These are phyloP conservation scores for Phaeolepiota aurea DNA, from an alignment of 768 basidiomycete genomes.

Conservation along the genomic window DNA sequence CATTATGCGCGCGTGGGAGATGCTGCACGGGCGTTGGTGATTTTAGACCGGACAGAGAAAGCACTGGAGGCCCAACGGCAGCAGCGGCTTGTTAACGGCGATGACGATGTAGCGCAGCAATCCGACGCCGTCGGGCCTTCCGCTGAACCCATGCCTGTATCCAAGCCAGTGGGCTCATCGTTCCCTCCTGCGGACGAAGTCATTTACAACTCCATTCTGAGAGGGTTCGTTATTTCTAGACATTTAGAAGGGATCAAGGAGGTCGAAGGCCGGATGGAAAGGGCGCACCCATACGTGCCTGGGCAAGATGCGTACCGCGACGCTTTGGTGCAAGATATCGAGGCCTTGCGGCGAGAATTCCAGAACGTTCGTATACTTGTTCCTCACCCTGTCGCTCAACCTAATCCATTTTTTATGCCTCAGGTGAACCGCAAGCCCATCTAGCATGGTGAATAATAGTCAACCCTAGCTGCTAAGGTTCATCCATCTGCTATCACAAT, in stretches of 20 bases:
- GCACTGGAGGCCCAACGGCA: no score
- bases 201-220: constrained; percentile 14
- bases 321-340: neutral
- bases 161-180: neutral
- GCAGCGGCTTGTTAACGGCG: no score
- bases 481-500: no score
- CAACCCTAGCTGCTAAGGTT: no score
- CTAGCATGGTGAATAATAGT: no score
- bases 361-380: no score
- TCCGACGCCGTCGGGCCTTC: no score
- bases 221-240: constrained; percentile 12
- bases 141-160: neutral
- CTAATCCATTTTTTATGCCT: no score
- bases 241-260: constrained; percentile 9
- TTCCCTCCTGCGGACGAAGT: constrained; percentile 12
- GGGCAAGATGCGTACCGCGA: constrained; percentile 7
- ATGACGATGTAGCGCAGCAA: no score
- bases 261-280: constrained; percentile 5
- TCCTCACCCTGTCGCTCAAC: no score
- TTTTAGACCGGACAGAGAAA: constrained; percentile 35
- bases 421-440: no score
- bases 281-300: neutral
- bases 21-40: constrained; percentile 20
- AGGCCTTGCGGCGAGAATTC: neutral
- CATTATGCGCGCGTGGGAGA: constrained; percentile 34